Percentiles rank a stretch among this genome's conserved stretches.
These are phyloP conservation scores for Gentiana dahurica DNA, from an alignment of 257 asterid species.

Conservation along the genomic window DNA sequence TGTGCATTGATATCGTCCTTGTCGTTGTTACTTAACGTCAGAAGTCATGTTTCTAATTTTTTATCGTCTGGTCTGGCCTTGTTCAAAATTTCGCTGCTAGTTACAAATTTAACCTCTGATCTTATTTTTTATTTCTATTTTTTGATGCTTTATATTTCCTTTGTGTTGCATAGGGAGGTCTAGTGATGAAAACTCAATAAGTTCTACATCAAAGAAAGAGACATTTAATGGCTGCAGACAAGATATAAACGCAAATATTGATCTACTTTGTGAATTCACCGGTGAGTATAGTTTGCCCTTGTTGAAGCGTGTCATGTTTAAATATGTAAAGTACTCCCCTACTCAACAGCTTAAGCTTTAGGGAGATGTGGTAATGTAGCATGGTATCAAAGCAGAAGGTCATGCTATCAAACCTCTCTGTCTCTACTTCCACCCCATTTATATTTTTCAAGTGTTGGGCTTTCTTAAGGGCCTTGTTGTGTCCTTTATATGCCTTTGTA, in stretches of 20 bases:
- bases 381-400: too few species aligned
- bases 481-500: too few species aligned
- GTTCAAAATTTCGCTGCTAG: not conserved
- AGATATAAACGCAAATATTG: slow-evolving; percentile 83
- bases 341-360: too few species aligned
- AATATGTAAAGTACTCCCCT: slow-evolving; percentile 2
- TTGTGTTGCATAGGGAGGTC: slow-evolving; percentile 33
- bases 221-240: slow-evolving; percentile 90
- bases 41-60: not conserved
- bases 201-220: slow-evolving; percentile 49
- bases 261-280: slow-evolving; percentile 75
- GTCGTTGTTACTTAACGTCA: too few species aligned
- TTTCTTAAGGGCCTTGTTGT: too few species aligned
- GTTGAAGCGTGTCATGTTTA: not conserved
- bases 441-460: too few species aligned
- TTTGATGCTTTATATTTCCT: not conserved
- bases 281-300: slow-evolving; percentile 29
- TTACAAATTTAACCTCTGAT: not conserved
- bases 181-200: slow-evolving; percentile 22
- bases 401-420: too few species aligned
- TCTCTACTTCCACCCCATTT: too few species aligned
- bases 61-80: not conserved
- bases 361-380: too few species aligned
- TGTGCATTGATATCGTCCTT: not conserved
- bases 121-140: not conserved